Percentiles rank a stretch among this genome's conserved stretches.
phyloP scores from a whole-genome alignment of 2,329 filamentous ascomycete genomes.

The Monosporascus sp. region DNA sequence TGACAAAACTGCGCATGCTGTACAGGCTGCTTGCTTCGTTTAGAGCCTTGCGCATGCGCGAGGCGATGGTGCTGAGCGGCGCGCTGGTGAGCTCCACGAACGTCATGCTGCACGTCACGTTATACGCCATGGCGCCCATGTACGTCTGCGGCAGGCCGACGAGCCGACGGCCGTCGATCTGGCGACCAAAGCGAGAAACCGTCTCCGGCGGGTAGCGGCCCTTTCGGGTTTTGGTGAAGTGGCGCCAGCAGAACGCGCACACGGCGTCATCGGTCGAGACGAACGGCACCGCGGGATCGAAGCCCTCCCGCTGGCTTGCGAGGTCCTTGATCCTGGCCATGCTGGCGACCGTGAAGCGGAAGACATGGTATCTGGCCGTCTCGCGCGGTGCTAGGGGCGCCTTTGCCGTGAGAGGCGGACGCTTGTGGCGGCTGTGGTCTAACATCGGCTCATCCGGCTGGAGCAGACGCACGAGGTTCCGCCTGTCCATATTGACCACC shows the following conservation, averaged over 20 bases:
- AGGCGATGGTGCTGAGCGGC: background rate
- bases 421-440: conserved; percentile 4
- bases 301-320: background rate
- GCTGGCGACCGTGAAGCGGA: conserved; percentile 1
- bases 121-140: background rate
- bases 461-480: conserved; percentile 1
- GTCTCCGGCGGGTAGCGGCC: background rate
- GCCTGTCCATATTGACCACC: conserved; percentile 1
- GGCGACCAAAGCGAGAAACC: background rate
- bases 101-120: background rate
- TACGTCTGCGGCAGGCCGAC: background rate
- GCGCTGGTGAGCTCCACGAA: background rate
- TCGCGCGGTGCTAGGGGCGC: background rate
- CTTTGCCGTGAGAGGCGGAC: background rate
- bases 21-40: background rate
- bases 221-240: background rate
- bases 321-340: conserved; percentile 1
- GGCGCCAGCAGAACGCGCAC: conserved; percentile 6
- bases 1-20: background rate
- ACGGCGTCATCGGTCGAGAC: conserved; percentile 5
- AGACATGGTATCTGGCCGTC: background rate
- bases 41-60: background rate
- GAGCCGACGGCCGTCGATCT: background rate
- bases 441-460: conserved; percentile 1
- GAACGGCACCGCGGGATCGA: conserved; percentile 1